Base-by-base conservation (phyloP, 2,329 filamentous ascomycete genomes). In the Phaeosphaeria sp. region DNA sequence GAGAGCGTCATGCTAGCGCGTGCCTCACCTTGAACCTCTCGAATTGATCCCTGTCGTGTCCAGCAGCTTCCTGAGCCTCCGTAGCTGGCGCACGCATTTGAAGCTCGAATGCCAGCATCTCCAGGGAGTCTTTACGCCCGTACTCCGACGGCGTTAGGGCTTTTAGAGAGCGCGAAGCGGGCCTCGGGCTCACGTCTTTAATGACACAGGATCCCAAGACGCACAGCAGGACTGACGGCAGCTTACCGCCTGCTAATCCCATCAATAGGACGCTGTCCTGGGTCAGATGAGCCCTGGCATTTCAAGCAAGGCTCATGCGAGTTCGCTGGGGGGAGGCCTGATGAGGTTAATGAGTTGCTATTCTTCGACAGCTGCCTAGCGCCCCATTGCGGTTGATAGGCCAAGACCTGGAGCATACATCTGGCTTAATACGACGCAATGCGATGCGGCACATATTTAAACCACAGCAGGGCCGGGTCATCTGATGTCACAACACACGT, bases 361-460 rank as follows among this genome's bases (percentile, higher is more conserved):
- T 39, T n/a, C 36, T 39, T 39, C n/a, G 36, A 39, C 15, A 15
- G 15, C 36, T 39, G 36, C 36, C 36, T 60, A 44, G 40, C 47
- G 46, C 56, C 48, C 8, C 33, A 30, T 53, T 30, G 27, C 17
- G 42, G 39, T 45, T 45, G 50, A 52, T 39, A 39, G 36, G 36
- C 36, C 36, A 39, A 39, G 36, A 39, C 36, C 36, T 39, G 36
- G 36, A n/a, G 36, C 36, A 39, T n/a, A 39, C 36, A n/a, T n/a
- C 15, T 17, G 36, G 36, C 27, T 17, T n/a, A 7, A 18, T 25
- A 47, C 22, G 44, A 30, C 11, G 44, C 21, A 30, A 25, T 47
- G 44, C 44, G 8, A 25, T 6, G 22, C 1, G 11, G 15, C 22
- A 24, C 44, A 47, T 18, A 18, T 27, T 47, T 3, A 18, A 11